Conservation (phyloP, 331 rosid genomes). For the Quercus lobata region DNA sequence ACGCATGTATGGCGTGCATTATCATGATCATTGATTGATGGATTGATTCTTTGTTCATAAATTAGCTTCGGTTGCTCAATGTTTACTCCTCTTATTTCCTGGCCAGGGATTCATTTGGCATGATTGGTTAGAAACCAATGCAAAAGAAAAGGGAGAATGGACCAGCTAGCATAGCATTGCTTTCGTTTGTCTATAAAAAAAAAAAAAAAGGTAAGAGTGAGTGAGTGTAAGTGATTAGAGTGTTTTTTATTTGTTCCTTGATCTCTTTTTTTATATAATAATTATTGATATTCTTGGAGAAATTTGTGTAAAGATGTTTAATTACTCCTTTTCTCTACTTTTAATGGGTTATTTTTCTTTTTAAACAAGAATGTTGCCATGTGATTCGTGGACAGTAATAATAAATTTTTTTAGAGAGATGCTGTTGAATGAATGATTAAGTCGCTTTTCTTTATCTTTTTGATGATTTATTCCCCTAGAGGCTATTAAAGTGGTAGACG, state of each 20-base stretch:
- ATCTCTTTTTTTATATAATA: neutral
- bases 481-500: neutral
- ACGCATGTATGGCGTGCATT: neutral
- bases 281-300: neutral
- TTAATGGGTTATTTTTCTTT: neutral
- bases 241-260: neutral
- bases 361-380: neutral
- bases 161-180: neutral
- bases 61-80: neutral
- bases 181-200: neutral
- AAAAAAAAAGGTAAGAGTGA: neutral
- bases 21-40: neutral
- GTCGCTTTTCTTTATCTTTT: neutral
- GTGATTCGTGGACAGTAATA: neutral
- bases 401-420: neutral
- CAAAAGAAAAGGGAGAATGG: neutral
- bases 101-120: neutral
- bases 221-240: neutral
- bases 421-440: slow-evolving; percentile 1
- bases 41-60: neutral
- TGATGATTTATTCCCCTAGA: neutral
- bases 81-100: neutral
- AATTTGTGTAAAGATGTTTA: neutral
- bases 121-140: neutral
- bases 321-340: neutral